Evolutionary conservation across 108 stramenopile genomes (phyloP).

Genomic region (Skeletonema menzelii): DNA sequence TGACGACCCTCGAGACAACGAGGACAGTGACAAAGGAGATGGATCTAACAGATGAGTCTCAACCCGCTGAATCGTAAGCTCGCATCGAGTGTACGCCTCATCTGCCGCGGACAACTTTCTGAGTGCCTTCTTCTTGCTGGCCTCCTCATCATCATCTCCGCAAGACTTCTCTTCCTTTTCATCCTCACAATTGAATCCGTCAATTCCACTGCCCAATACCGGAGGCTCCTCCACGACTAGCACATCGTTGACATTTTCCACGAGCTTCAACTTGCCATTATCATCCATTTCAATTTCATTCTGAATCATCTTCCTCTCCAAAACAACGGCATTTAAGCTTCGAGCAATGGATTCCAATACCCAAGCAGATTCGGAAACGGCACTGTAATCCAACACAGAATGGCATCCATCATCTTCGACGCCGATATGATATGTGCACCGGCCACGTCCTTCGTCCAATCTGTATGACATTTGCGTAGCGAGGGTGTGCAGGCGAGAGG

Average conservation of each 20-base stretch:
- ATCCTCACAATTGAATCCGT: constrained; percentile 21
- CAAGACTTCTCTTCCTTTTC: constrained; percentile 49
- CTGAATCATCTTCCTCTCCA: constrained; percentile 78
- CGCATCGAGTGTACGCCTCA: constrained; percentile 68
- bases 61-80: constrained; percentile 71
- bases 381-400: constrained; percentile 67
- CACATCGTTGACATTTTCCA: constrained; percentile 10
- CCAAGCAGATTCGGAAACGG: constrained; percentile 64
- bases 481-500: constrained; percentile 70
- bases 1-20: constrained; percentile 32
- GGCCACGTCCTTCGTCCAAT: constrained; percentile 77
- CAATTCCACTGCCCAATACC: constrained; percentile 20
- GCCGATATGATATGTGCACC: constrained; percentile 70
- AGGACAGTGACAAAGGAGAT: constrained; percentile 53
- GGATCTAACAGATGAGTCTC: constrained; percentile 85
- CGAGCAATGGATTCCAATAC: constrained; percentile 75
- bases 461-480: constrained; percentile 88
- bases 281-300: constrained; percentile 58
- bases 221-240: constrained; percentile 50
- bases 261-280: constrained; percentile 29
- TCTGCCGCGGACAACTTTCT: constrained; percentile 35
- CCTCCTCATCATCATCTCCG: background rate
- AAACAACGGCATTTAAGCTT: constrained; percentile 75
- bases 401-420: constrained; percentile 91
- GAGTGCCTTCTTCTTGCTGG: background rate